Percentiles rank a stretch among this genome's conserved stretches.
These are phyloP conservation scores for Dioscorea alata DNA, from an alignment of 106 monocot genomes.

Conservation along the genomic window DNA sequence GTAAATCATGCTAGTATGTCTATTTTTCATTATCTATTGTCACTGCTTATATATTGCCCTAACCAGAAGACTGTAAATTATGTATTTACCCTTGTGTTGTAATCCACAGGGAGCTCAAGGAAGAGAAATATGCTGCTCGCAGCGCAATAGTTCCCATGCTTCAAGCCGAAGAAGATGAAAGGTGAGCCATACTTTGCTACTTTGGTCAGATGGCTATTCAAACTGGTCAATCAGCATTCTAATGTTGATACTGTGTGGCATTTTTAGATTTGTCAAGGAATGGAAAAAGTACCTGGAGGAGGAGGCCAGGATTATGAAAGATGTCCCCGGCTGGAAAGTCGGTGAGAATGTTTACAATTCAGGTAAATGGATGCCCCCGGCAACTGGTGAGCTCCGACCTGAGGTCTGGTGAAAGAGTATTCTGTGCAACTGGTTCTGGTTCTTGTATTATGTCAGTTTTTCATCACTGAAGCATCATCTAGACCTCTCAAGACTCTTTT, in stretches of 20 bases:
- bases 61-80: too few species aligned
- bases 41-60: too few species aligned
- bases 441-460: too few species aligned
- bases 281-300: constrained; percentile 80
- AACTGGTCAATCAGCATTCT: background rate
- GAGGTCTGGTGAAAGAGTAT: constrained; percentile 58
- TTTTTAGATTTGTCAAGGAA: constrained; percentile 71
- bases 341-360: constrained; percentile 84
- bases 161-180: constrained; percentile 99
- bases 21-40: too few species aligned
- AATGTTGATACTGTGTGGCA: background rate
- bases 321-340: constrained; percentile 93
- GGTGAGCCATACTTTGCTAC: constrained; percentile 18
- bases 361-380: constrained; percentile 86
- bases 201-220: background rate
- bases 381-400: constrained; percentile 80
- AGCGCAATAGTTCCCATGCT: constrained; percentile 81
- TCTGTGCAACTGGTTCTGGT: too few species aligned
- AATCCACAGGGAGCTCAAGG: constrained; percentile 61
- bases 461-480: too few species aligned
- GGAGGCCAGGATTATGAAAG: constrained; percentile 92
- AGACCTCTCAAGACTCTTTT: too few species aligned
- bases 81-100: background rate
- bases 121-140: constrained; percentile 94
- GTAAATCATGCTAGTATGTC: too few species aligned